A percentile compares a stretch with the other conserved stretches of the same genome.
These are phyloP conservation scores for Flammula alnicola DNA, from an alignment of 1,284 basidiomycete species.

Conservation along the genomic window DNA sequence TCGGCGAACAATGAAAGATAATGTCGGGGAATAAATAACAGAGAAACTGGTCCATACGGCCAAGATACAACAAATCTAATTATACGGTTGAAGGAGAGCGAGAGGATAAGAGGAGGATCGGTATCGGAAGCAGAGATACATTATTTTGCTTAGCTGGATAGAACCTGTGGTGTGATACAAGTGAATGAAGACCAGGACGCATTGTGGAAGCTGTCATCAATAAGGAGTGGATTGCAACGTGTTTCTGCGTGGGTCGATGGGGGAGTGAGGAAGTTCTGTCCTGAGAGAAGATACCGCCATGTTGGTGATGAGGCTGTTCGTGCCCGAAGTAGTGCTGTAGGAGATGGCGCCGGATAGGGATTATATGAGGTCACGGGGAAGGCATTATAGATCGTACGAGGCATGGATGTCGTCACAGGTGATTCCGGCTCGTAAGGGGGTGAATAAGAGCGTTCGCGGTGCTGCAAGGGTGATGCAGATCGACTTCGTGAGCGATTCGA, in stretches of 20 bases:
- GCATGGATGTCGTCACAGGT: conserved; percentile 18
- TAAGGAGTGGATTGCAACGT: conserved; percentile 14
- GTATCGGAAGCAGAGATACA: conserved; percentile 13
- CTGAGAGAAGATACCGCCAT: conserved; percentile 47
- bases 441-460: conserved; percentile 23
- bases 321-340: conserved; percentile 28
- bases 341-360: conserved; percentile 18
- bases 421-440: conserved; percentile 26
- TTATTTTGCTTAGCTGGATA: conserved; percentile 9
- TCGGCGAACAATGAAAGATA: too few species aligned
- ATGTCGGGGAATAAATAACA: too few species aligned
- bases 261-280: conserved; percentile 41
- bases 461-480: conserved; percentile 14
- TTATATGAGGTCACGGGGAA: conserved; percentile 20
- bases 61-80: too few species aligned
- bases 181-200: background rate
- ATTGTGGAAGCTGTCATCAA: background rate
- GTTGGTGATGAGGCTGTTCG: conserved; percentile 36
- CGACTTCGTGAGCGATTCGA: background rate
- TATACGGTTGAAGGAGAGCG: too few species aligned
- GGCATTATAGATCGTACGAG: conserved; percentile 32
- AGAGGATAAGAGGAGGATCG: too few species aligned
- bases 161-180: background rate
- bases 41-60: too few species aligned
- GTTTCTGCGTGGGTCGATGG: conserved; percentile 20